Conservation (phyloP, 148 eudicot species). For the Chenopodium berlandieri region DNA sequence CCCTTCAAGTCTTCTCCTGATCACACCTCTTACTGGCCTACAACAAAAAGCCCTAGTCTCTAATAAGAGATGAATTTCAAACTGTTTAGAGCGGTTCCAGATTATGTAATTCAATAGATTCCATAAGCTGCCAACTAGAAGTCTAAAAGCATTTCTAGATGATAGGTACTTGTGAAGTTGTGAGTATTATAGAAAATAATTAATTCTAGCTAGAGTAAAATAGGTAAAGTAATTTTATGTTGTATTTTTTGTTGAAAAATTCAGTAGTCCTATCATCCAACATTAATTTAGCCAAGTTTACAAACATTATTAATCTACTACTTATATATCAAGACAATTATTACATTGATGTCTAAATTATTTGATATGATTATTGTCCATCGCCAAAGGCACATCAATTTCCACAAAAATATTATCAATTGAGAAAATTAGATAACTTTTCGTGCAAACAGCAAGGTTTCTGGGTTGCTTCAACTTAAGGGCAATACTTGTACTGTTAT, state of each 20-base stretch:
- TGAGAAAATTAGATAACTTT: background rate
- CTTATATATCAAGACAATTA: background rate
- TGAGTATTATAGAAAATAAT: background rate
- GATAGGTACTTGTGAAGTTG: no score
- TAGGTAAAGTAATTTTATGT: background rate
- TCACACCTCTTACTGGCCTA: constrained; percentile 67
- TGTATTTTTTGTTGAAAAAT: background rate
- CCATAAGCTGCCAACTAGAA: background rate
- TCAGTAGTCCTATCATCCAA: background rate
- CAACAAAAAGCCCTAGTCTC: background rate
- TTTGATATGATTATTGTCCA: no score
- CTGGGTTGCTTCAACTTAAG: background rate
- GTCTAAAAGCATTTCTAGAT: background rate
- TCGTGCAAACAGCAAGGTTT: background rate
- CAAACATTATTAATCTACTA: background rate
- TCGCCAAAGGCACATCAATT: no score
- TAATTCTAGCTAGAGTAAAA: background rate
- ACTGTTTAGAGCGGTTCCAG: background rate
- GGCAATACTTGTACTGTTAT: no score
- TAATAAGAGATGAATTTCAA: background rate
- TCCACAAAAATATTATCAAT: background rate
- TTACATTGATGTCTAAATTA: background rate
- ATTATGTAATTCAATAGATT: background rate
- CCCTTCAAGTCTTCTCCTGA: constrained; percentile 88
- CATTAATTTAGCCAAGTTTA: no score